Evolutionary conservation across 1,284 basidiomycete species (phyloP).

Genomic region (Sporisorium sorghi): DNA sequence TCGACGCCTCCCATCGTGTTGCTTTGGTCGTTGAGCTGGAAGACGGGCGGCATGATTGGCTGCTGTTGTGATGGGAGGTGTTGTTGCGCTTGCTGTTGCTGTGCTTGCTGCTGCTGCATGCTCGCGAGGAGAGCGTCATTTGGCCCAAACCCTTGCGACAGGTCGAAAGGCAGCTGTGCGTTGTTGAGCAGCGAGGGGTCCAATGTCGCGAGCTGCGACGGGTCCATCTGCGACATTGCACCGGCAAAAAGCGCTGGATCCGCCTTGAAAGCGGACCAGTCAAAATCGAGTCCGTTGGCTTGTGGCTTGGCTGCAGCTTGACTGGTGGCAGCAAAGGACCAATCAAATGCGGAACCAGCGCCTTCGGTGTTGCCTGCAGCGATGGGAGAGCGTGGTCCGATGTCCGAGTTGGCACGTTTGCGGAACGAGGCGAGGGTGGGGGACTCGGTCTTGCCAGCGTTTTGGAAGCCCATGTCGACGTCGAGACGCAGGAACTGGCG

Average conservation of each 20-base stretch:
- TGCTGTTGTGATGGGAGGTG: slow-evolving; percentile 19
- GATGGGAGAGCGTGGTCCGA: slow-evolving; percentile 50
- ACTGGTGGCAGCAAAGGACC: slow-evolving; percentile 29
- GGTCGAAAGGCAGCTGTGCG: slow-evolving; percentile 9
- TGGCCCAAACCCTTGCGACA: slow-evolving; percentile 16
- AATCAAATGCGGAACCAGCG: slow-evolving; percentile 36
- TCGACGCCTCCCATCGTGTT: slow-evolving; percentile 23
- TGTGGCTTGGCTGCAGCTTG: slow-evolving; percentile 20
- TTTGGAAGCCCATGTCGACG: slow-evolving; percentile 60
- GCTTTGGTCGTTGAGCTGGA: slow-evolving; percentile 39
- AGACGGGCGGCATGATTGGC: slow-evolving; percentile 33
- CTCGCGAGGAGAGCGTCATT: slow-evolving; percentile 13
- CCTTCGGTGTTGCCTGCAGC: slow-evolving; percentile 26
- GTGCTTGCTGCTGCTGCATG: slow-evolving; percentile 30
- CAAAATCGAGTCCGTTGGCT: slow-evolving; percentile 8
- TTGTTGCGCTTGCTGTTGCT: slow-evolving; percentile 23
- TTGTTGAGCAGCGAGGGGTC: slow-evolving; percentile 43
- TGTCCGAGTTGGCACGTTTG: slow-evolving; percentile 56
- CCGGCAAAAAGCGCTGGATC: slow-evolving; percentile 13
- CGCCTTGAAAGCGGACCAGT: slow-evolving; percentile 33
- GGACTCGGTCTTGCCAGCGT: slow-evolving; percentile 43
- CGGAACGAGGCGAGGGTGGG: slow-evolving; percentile 45
- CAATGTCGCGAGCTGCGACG: slow-evolving; percentile 37
- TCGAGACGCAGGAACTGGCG: slow-evolving; percentile 57
- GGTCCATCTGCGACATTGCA: slow-evolving; percentile 13